Evolutionary conservation across 179 eudicot genomes (phyloP), one percentile per base, ranked within the genome.

Genomic region (Camellia oleifera): DNA sequence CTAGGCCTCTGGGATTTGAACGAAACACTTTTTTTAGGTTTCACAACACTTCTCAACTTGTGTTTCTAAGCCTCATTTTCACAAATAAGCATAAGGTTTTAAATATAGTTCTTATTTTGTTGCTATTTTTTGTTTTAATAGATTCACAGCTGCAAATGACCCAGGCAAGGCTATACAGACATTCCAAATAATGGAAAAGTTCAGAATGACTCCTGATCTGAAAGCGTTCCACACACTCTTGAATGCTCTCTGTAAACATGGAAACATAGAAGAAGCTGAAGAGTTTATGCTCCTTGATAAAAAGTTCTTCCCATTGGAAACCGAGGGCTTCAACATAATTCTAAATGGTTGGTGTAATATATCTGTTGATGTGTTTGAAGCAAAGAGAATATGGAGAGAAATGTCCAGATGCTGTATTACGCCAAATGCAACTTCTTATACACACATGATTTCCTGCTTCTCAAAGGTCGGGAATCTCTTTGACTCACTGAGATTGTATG

Each of bases 331-430:
- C 80, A 94, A 94, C 87, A 88, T 95, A 78, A 89, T 95, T 77
- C 93, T 95, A 44, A 83, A 89, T 74, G 95, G 93, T 26, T 95
- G 98, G 97, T 92, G 98, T 71, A 88, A 90, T 75, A 84, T 90
- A 84, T 82, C 81, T 17, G 75, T 88, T 77, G 98, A 94, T 84
- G 77, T 90, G 70, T 76, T 40, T 63, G 97, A 94, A 89, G 94
- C 99, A 56, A 95, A 92, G 84, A 85, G 99, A 84, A 83, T 94
- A 18, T 95, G 99, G 99, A 90, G 97, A 85, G 95, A 94, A 82
- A 95, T 95, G 99, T 85, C 94, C 61, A 87, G 82, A 61, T 80
- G 82, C 77, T 94, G 97, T 78, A 82, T 95, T 52, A 74, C 79
- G 26, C 98, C 98, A 64, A 78, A 95, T 80, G 91, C 86, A 57